Percentiles rank a stretch among this genome's conserved stretches.
phyloP scores from a whole-genome alignment of 2,329 filamentous ascomycete genomes.

The Scedosporium dehoogii region DNA sequence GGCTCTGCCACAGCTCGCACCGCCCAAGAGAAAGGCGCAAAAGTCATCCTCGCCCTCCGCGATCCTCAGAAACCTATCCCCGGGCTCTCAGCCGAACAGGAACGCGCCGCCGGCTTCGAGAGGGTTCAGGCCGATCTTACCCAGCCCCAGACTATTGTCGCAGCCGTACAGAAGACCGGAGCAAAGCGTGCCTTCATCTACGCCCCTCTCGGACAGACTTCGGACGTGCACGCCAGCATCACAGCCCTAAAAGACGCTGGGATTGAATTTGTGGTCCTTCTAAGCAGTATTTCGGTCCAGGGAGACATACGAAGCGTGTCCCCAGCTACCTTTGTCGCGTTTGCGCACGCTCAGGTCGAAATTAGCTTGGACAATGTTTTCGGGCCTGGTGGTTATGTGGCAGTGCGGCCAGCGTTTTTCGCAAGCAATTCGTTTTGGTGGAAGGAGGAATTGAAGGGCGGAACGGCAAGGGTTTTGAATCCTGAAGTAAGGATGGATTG shows the following conservation, averaged over 20 bases:
- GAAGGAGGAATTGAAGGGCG: slow-evolving; percentile 16
- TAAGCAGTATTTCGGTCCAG: slow-evolving; percentile 26
- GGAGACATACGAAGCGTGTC: slow-evolving; percentile 17
- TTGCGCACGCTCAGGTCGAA: slow-evolving; percentile 33
- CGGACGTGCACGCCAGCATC: slow-evolving; percentile 30
- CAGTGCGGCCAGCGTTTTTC: slow-evolving; percentile 32
- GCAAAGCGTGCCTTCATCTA: slow-evolving; percentile 41
- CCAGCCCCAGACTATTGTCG: slow-evolving; percentile 25
- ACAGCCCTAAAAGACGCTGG: slow-evolving; percentile 31
- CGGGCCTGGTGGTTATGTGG: slow-evolving; percentile 21
- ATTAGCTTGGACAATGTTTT: slow-evolving; percentile 24
- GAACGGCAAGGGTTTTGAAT: slow-evolving; percentile 20
- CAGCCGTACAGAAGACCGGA: slow-evolving; percentile 28
- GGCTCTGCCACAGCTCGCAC: not conserved
- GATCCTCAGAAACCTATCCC: not conserved
- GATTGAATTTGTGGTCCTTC: slow-evolving; percentile 33
- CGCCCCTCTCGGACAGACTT: slow-evolving; percentile 15
- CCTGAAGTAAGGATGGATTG: slow-evolving; percentile 24
- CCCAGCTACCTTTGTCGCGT: slow-evolving; percentile 23
- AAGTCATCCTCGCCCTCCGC: not conserved
- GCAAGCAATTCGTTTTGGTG: slow-evolving; percentile 28
- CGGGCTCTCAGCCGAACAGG: slow-evolving; percentile 11
- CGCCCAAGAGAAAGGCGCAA: not conserved
- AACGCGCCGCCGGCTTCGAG: slow-evolving; percentile 20
- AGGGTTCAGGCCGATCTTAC: slow-evolving; percentile 34